Conservation (phyloP, 2,329 filamentous ascomycete genomes). For the Trichoderma sp. region DNA sequence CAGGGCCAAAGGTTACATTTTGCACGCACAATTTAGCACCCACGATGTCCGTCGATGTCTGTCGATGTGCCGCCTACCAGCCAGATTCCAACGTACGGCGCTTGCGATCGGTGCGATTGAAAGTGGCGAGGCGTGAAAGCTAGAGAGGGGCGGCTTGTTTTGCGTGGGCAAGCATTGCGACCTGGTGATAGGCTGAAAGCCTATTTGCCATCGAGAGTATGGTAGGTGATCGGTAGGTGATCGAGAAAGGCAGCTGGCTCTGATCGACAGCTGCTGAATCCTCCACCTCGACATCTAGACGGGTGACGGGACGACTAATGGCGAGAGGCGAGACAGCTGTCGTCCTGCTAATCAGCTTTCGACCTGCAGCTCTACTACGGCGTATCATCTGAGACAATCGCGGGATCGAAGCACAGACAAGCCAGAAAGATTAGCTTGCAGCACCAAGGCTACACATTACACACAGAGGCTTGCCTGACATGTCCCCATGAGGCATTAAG, state of each 20-base stretch:
- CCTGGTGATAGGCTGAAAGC: background rate
- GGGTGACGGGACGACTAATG: background rate
- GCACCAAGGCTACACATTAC: background rate
- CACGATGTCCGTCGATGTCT: background rate
- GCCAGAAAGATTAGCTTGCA: background rate
- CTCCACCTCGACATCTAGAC: background rate
- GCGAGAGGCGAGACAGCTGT: background rate
- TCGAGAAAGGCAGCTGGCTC: background rate
- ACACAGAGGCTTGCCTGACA: background rate
- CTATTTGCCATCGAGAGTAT: slow-evolving; percentile 8
- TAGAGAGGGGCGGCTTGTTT: background rate
- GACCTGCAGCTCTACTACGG: background rate
- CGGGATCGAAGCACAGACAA: background rate
- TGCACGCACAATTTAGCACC: background rate
- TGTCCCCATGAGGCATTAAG: slow-evolving; percentile 1
- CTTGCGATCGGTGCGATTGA: background rate
- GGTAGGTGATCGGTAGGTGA: background rate
- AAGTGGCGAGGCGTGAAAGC: background rate
- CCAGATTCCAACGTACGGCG: background rate
- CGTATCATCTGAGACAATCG: background rate
- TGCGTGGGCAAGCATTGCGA: background rate
- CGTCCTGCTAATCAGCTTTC: background rate
- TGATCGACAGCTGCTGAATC: background rate
- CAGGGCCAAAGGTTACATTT: background rate
- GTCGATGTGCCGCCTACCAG: background rate